These are phyloP conservation scores for Trichomonas gallinae DNA, from an alignment of 208 protist species.

Conservation along the genomic window DNA sequence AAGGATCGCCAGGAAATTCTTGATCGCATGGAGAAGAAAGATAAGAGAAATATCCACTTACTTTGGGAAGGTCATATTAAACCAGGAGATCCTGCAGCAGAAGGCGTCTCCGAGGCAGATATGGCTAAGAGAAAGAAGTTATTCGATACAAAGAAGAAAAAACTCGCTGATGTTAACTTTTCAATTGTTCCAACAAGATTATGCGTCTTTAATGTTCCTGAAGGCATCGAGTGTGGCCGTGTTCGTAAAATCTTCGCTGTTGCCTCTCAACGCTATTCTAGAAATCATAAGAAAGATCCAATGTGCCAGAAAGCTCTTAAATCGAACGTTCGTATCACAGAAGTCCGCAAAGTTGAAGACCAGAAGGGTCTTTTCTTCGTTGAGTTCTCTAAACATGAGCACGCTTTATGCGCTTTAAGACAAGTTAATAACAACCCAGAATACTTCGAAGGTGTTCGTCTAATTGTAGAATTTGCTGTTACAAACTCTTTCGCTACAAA, in stretches of 20 bases:
- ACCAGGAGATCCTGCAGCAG: background rate
- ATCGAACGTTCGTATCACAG: background rate
- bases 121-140: background rate
- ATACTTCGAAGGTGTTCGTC: background rate
- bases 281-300: background rate
- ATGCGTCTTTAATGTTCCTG: background rate
- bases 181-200: background rate
- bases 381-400: background rate
- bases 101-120: background rate
- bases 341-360: background rate
- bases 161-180: background rate
- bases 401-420: background rate
- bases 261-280: background rate
- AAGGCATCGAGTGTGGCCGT: background rate
- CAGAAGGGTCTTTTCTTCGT: background rate
- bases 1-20: background rate
- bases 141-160: background rate
- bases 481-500: background rate
- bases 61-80: background rate
- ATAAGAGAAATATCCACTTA: background rate
- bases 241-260: background rate
- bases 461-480: constrained; percentile 9
- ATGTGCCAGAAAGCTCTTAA: background rate
- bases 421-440: background rate
- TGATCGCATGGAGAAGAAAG: background rate